Percentiles rank a stretch among this genome's conserved stretches.
phyloP scores from a whole-genome alignment of 2,329 filamentous ascomycete species.

The Pseudogymnoascus sp. region DNA sequence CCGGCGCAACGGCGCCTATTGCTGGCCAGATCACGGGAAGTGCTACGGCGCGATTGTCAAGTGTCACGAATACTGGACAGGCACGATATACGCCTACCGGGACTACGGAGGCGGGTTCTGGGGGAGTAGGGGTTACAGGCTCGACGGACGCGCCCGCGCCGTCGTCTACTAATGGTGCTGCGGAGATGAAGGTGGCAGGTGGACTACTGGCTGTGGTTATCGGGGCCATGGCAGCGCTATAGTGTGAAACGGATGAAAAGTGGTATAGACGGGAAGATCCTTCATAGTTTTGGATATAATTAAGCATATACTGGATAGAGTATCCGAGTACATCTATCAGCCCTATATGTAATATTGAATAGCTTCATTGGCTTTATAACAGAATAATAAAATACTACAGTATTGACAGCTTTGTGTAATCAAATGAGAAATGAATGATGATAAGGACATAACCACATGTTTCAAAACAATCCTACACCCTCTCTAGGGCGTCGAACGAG shows the following conservation, averaged over 20 bases:
- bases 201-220: background rate
- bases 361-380: background rate
- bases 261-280: no score
- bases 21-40: background rate
- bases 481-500: background rate
- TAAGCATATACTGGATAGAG: background rate
- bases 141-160: background rate
- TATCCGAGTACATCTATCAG: background rate
- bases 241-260: background rate
- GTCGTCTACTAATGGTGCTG: background rate
- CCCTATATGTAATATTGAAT: background rate
- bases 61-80: background rate
- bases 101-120: background rate
- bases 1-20: background rate
- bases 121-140: no score
- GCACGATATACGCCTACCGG: background rate
- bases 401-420: background rate
- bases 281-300: background rate
- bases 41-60: background rate
- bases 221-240: background rate
- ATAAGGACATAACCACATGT: background rate
- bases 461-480: background rate
- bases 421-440: background rate
- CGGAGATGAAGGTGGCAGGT: background rate
- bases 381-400: background rate